phyloP scores from a whole-genome alignment of 2,329 filamentous ascomycete species.

The Rachicladosporium sp. region DNA sequence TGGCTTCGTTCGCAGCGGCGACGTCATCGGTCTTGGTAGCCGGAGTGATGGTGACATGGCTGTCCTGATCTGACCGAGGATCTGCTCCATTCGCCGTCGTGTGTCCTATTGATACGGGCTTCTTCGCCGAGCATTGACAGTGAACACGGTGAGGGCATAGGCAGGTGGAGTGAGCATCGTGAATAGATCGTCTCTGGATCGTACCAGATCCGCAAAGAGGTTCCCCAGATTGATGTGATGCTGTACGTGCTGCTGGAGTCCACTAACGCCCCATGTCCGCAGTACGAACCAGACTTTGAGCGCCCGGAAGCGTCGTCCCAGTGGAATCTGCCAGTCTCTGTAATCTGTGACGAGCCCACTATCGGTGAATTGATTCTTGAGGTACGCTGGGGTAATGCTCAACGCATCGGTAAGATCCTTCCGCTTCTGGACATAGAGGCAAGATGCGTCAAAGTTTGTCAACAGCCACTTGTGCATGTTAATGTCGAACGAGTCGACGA shows the following conservation, averaged over 20 bases:
- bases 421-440: conserved; percentile 66
- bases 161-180: conserved; percentile 59
- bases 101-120: conserved; percentile 20
- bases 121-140: conserved; percentile 39
- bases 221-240: conserved; percentile 59
- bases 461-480: conserved; percentile 98
- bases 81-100: conserved; percentile 9
- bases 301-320: conserved; percentile 75
- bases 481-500: conserved; percentile 81
- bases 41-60: conserved; percentile 12
- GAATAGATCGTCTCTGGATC: conserved; percentile 57
- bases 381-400: conserved; percentile 67
- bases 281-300: conserved; percentile 95
- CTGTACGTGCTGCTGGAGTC: conserved; percentile 61
- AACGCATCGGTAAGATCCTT: conserved; percentile 68
- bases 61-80: conserved; percentile 18
- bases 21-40: conserved; percentile 27
- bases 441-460: conserved; percentile 83
- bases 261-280: conserved; percentile 65
- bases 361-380: conserved; percentile 70
- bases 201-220: conserved; percentile 51
- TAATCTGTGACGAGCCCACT: conserved; percentile 83
- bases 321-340: conserved; percentile 91
- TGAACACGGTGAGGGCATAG: conserved; percentile 71
- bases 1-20: conserved; percentile 52